Conservation (phyloP, 2,329 filamentous ascomycete genomes). For the Fusarium albosuccineum region DNA sequence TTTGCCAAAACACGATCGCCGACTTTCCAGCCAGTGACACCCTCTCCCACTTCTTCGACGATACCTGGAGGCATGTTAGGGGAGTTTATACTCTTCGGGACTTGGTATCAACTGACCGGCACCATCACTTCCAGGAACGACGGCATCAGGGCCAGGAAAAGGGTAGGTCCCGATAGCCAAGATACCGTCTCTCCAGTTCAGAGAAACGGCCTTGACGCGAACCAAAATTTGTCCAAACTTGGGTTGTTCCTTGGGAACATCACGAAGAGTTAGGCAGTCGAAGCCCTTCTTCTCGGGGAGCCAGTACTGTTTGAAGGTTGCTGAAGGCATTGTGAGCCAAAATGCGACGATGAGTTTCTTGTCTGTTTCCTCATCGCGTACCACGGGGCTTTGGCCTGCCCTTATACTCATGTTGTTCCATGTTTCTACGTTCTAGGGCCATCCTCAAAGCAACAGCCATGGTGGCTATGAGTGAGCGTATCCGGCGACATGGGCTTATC, state of each 20-base stretch:
- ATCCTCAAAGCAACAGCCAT: not conserved
- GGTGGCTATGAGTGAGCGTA: not conserved
- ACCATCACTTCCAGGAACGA: constrained; percentile 24
- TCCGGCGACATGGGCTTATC: not conserved
- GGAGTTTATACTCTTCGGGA: too few species aligned
- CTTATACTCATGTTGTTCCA: too few species aligned
- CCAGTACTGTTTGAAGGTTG: not conserved
- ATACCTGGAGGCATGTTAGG: not conserved
- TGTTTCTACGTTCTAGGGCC: not conserved
- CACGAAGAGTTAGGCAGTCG: constrained; percentile 9
- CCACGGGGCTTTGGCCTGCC: too few species aligned
- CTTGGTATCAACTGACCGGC: constrained; percentile 9
- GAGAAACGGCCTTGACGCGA: constrained; percentile 17
- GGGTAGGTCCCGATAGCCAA: constrained; percentile 23
- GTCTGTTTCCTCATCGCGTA: too few species aligned
- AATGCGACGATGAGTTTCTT: not conserved
- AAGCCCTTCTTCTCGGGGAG: constrained; percentile 23
- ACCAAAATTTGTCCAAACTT: constrained; percentile 26
- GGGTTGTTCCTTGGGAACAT: constrained; percentile 14
- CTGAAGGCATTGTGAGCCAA: not conserved
- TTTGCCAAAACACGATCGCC: constrained; percentile 31
- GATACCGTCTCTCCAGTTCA: constrained; percentile 26
- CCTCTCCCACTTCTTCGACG: constrained; percentile 20
- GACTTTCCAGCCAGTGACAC: constrained; percentile 22
- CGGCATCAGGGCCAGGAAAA: constrained; percentile 20